Base-by-base conservation (phyloP, 768 basidiomycete species). In the Cubamyces sp. region DNA sequence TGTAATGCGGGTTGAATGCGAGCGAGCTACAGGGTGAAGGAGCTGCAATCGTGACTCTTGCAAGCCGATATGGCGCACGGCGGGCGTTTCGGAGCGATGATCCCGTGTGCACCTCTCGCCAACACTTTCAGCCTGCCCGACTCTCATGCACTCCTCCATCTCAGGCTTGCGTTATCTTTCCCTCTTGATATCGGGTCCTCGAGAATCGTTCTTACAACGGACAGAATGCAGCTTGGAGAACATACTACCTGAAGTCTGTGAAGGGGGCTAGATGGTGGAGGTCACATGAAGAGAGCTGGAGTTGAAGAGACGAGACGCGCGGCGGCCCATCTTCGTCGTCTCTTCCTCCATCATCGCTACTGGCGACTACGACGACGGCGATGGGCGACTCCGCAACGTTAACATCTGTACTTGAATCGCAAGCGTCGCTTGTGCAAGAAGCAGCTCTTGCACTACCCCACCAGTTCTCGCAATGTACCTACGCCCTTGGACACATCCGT, bases 391-490 rank as follows among this genome's bases (percentile, higher is more conserved):
- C 72, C 3, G 52, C 67, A 39, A 72, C 74, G 12, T 62, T 75
- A 8, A 66, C 71, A 8, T 65, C 72, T 15, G 66, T 75, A 25
- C 64, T 75, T 19, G 70, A 70, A 43, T 67, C 71, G 5, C 75
- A 78, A 54, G 61, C 67, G 8, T 65, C 70, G 23, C 74, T 78
- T 23, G 60, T 78, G 39, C 69, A 74, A 54, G 77, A 78, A 55
- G 79, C 79, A 11, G 71, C 79, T 7, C 69, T 74, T 46, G 78
- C 79, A 0, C 74, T 81, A 34, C 79, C 79, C 5, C 77, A 78
- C 67, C 68, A 70, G 15, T 81, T 81, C 71, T 74, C 76, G 25
- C 74, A 75, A 23, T 81, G 80, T 68, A 79, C 79, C 5, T 74
- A 79, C 60, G 45, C 68, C 51, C 70, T 72, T 9, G 78, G 80